phyloP scores from a whole-genome alignment of 2,329 filamentous ascomycete genomes.

The Thermothelomyces thermophilus region DNA sequence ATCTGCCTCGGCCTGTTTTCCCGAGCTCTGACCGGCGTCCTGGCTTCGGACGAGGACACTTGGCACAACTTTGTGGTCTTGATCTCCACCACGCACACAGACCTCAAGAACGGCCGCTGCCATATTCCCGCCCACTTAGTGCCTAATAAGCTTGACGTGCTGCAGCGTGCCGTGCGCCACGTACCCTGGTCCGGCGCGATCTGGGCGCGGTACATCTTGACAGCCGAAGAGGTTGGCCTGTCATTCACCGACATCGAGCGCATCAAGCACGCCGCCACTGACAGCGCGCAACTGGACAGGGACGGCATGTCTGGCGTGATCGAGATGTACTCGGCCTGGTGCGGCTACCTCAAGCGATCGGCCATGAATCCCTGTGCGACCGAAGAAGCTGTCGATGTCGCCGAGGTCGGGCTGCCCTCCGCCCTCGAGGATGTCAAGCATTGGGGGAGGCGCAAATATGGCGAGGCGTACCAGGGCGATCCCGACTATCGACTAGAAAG shows the following conservation, averaged over 20 bases:
- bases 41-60: slow-evolving; percentile 64
- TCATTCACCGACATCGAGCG: slow-evolving; percentile 75
- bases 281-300: slow-evolving; percentile 74
- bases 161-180: slow-evolving; percentile 78
- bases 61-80: slow-evolving; percentile 85
- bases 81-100: slow-evolving; percentile 46
- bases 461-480: slow-evolving; percentile 73
- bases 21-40: slow-evolving; percentile 62
- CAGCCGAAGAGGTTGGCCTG: slow-evolving; percentile 70
- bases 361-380: slow-evolving; percentile 68
- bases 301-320: slow-evolving; percentile 82
- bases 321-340: slow-evolving; percentile 91
- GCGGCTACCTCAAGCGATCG: slow-evolving; percentile 80
- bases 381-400: slow-evolving; percentile 81
- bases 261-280: slow-evolving; percentile 89
- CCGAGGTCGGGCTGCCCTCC: slow-evolving; percentile 79
- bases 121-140: slow-evolving; percentile 33
- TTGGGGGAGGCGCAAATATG: slow-evolving; percentile 69
- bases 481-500: slow-evolving; percentile 82
- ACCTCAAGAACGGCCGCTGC: slow-evolving; percentile 32
- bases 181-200: slow-evolving; percentile 88
- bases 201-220: slow-evolving; percentile 85
- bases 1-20: slow-evolving; percentile 66
- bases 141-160: slow-evolving; percentile 57
- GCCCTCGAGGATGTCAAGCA: slow-evolving; percentile 81